Percentiles rank a stretch among this genome's conserved stretches.
phyloP scores from a whole-genome alignment of 768 basidiomycete species.

The Steccherinum ochraceum region DNA sequence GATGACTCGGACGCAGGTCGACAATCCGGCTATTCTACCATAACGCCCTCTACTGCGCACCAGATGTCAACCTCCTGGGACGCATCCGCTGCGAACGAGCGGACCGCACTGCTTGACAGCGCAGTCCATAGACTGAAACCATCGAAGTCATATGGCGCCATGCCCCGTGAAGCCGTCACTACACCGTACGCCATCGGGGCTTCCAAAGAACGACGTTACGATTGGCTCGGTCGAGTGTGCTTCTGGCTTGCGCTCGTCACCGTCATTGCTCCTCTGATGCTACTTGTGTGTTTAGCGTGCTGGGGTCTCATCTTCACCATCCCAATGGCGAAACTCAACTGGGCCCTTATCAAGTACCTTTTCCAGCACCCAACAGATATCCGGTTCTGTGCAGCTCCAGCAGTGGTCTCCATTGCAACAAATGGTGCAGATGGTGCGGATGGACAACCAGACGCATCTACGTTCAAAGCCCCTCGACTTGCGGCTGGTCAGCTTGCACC shows the following conservation, averaged over 20 bases:
- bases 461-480: constrained; percentile 67
- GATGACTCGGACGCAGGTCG: not conserved
- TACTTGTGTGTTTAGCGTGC: constrained; percentile 82
- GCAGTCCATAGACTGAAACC: constrained; percentile 20
- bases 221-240: constrained; percentile 62
- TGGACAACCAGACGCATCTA: constrained; percentile 36
- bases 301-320: constrained; percentile 96
- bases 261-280: constrained; percentile 85
- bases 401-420: constrained; percentile 34
- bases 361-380: constrained; percentile 74
- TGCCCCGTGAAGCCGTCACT: constrained; percentile 21
- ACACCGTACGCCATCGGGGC: constrained; percentile 12
- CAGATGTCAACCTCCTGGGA: constrained; percentile 38
- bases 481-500: constrained; percentile 89
- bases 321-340: constrained; percentile 96
- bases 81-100: constrained; percentile 34
- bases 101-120: constrained; percentile 39
- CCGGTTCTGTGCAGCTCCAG: constrained; percentile 89
- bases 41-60: constrained; percentile 35
- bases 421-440: constrained; percentile 14
- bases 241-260: constrained; percentile 78
- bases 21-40: constrained; percentile 34
- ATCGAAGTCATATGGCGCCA: constrained; percentile 69
- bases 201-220: constrained; percentile 22
- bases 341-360: constrained; percentile 87